These are phyloP conservation scores for Dactylellina sp. DNA, from an alignment of 2,329 filamentous ascomycete genomes.

Conservation along the genomic window DNA sequence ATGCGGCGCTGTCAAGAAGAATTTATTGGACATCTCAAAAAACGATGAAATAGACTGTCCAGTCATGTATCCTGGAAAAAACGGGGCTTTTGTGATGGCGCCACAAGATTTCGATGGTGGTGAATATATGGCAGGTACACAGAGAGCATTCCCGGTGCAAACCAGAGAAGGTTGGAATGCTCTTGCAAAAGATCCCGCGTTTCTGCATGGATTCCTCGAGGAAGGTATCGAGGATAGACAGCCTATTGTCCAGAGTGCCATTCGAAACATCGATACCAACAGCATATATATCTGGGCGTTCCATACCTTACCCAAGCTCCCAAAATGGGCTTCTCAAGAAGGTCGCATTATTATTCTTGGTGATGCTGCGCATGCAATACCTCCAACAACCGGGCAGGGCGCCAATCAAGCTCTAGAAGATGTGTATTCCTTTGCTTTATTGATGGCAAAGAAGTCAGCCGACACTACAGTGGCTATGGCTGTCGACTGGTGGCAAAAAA, in stretches of 20 bases:
- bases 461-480: slow-evolving; percentile 60
- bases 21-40: slow-evolving; percentile 63
- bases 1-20: slow-evolving; percentile 62
- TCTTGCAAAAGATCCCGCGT: slow-evolving; percentile 64
- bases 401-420: slow-evolving; percentile 69
- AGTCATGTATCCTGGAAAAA: slow-evolving; percentile 62
- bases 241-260: slow-evolving; percentile 63
- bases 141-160: slow-evolving; percentile 63
- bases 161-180: slow-evolving; percentile 65
- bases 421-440: slow-evolving; percentile 65
- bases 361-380: slow-evolving; percentile 68
- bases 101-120: slow-evolving; percentile 67
- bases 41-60: slow-evolving; percentile 64
- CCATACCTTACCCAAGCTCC: slow-evolving; percentile 66
- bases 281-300: slow-evolving; percentile 68
- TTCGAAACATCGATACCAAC: slow-evolving; percentile 61
- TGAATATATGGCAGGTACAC: slow-evolving; percentile 67
- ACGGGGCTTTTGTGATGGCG: slow-evolving; percentile 68
- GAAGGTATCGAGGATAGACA: slow-evolving; percentile 62
- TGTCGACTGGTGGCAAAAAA: slow-evolving; percentile 66
- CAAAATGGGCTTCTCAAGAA: slow-evolving; percentile 64
- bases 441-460: slow-evolving; percentile 62
- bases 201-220: slow-evolving; percentile 63
- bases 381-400: slow-evolving; percentile 67
- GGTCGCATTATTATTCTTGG: slow-evolving; percentile 66